Percentiles rank a stretch among this genome's conserved stretches.
Evolutionary conservation across 345 rosid species (phyloP).

Genomic region (Syzygium aromaticum): DNA sequence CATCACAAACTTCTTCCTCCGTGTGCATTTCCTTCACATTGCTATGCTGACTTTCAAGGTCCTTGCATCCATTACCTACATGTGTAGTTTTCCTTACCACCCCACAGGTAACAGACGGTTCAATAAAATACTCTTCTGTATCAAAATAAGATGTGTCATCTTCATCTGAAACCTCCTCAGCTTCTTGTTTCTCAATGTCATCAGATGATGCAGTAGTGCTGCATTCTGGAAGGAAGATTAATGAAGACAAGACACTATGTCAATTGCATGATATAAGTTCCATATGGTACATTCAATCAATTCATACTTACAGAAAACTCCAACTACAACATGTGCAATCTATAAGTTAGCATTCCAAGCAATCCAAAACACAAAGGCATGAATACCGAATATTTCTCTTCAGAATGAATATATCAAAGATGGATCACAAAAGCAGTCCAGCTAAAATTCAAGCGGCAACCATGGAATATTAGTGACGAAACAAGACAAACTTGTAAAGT

Average conservation of each 20-base stretch:
- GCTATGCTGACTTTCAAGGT: conserved; percentile 8
- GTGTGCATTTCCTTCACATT: conserved; percentile 30
- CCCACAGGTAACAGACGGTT: conserved; percentile 28
- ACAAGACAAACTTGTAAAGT: not conserved
- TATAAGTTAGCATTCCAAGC: not conserved
- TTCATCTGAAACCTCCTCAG: conserved; percentile 80
- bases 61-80: conserved; percentile 13
- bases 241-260: not conserved
- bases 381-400: not conserved
- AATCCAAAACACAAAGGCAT: not conserved
- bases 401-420: not conserved
- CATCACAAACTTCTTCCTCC: conserved; percentile 15
- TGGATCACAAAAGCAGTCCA: not conserved
- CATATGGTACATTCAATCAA: not conserved
- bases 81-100: conserved; percentile 19
- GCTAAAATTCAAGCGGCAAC: not conserved
- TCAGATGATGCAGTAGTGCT: conserved; percentile 97
- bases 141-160: conserved; percentile 73
- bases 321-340: not conserved
- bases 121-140: conserved; percentile 57
- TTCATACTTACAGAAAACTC: not conserved
- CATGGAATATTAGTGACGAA: not conserved
- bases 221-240: conserved; percentile 61
- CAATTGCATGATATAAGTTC: not conserved
- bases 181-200: conserved; percentile 85